Evolutionary conservation across 2,329 filamentous ascomycete genomes (phyloP).

Genomic region (Madurella mycetomatis): DNA sequence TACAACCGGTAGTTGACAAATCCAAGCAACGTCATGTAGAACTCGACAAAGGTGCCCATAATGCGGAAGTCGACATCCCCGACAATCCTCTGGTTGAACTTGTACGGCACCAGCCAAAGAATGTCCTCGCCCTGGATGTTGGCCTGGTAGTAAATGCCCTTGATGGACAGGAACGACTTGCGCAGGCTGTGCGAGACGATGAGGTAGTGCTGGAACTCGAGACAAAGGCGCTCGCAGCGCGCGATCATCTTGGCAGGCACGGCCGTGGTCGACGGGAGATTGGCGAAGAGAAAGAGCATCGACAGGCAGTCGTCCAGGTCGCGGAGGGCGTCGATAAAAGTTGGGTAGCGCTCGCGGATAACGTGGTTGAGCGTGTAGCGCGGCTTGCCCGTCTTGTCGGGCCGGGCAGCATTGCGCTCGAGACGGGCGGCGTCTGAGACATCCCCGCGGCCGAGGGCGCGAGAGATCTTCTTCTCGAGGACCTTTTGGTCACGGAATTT

Average conservation of each 20-base stretch:
- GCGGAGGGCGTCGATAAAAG: conserved; percentile 87
- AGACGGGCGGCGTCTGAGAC: conserved; percentile 81
- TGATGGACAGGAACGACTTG: conserved; percentile 97
- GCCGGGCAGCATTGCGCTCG: conserved; percentile 77
- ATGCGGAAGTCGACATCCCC: conserved; percentile 97
- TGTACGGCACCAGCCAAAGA: conserved; percentile 94
- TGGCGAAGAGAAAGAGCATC: conserved; percentile 96
- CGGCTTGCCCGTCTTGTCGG: conserved; percentile 87
- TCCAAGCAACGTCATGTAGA: conserved; percentile 92
- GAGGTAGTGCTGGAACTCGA: conserved; percentile 97
- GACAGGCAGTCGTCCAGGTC: conserved; percentile 96
- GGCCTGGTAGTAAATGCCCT: conserved; percentile 98
- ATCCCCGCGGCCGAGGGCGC: conserved; percentile 86
- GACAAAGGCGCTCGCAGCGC: conserved; percentile 84
- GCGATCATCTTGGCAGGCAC: conserved; percentile 95
- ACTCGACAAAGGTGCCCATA: conserved; percentile 98
- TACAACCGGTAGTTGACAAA: conserved; percentile 97
- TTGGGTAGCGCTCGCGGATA: conserved; percentile 96
- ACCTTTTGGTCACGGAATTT: conserved; percentile 98
- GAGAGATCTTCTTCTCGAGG: conserved; percentile 95
- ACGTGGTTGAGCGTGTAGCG: conserved; percentile 92
- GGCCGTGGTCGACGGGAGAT: conserved; percentile 81
- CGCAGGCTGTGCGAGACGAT: conserved; percentile 86
- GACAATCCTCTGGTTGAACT: conserved; percentile 91
- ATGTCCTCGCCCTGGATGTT: conserved; percentile 96